Conservation (phyloP, 1,284 basidiomycete species). For the Marasmius sp. region DNA sequence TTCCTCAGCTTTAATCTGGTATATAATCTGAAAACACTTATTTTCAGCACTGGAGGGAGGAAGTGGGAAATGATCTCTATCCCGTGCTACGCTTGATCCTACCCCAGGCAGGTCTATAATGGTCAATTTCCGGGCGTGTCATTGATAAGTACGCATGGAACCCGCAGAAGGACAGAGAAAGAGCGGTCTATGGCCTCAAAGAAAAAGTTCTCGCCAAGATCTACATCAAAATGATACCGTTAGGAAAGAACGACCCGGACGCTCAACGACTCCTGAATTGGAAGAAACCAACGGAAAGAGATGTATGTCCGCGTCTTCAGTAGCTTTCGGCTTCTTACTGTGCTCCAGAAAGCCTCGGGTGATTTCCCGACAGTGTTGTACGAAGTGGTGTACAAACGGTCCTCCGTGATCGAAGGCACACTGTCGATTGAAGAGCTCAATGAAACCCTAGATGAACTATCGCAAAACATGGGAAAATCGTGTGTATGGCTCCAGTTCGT, state of each 20-base stretch:
- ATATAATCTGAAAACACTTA: slow-evolving; percentile 7
- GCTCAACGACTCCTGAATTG: slow-evolving; percentile 82
- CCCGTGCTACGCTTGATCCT: slow-evolving; percentile 75
- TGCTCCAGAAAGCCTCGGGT: slow-evolving; percentile 63
- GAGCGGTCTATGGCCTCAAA: slow-evolving; percentile 88
- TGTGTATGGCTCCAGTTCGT: slow-evolving; percentile 26
- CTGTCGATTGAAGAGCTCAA: slow-evolving; percentile 84
- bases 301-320: slow-evolving; percentile 36
- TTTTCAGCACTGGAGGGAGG: slow-evolving; percentile 70
- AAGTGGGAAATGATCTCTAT: slow-evolving; percentile 73
- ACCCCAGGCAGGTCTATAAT: slow-evolving; percentile 56
- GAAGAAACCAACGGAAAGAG: slow-evolving; percentile 79
- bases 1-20: not conserved
- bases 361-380: slow-evolving; percentile 86
- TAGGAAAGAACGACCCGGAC: slow-evolving; percentile 76
- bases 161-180: slow-evolving; percentile 83
- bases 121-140: slow-evolving; percentile 6
- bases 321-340: not conserved
- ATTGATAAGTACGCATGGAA: not conserved
- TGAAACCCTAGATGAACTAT: slow-evolving; percentile 72
- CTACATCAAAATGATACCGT: slow-evolving; percentile 85
- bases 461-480: slow-evolving; percentile 69
- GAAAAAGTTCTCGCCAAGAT: slow-evolving; percentile 89
- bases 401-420: slow-evolving; percentile 76
- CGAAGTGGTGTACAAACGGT: slow-evolving; percentile 83